A percentile compares a stretch with the other conserved stretches of the same genome.
Conservation (phyloP, 257 asterid species). For the Salvia hispanica region DNA sequence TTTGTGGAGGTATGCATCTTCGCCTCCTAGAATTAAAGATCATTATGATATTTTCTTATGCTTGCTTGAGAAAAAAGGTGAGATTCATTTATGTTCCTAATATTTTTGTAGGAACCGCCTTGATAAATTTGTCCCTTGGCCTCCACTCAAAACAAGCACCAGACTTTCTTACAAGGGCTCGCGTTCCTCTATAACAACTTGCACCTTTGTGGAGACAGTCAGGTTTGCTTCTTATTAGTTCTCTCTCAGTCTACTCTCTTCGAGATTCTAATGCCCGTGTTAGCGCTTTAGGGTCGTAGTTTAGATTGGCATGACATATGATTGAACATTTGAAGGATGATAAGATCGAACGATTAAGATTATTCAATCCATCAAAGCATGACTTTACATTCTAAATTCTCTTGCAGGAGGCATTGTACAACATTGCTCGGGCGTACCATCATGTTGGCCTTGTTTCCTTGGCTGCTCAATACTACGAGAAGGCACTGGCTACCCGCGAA, state of each 20-base stretch:
- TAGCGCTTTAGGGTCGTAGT: not conserved
- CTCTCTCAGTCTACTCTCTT: not conserved
- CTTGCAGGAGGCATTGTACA: constrained; percentile 66
- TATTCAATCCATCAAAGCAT: too few species aligned
- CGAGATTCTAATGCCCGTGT: not conserved
- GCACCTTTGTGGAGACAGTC: constrained; percentile 57
- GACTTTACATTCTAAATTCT: not conserved
- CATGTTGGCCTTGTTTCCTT: constrained; percentile 72
- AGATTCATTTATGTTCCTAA: not conserved
- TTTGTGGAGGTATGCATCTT: constrained; percentile 60
- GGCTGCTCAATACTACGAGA: constrained; percentile 67
- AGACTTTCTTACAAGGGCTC: constrained; percentile 71
- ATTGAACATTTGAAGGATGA: too few species aligned
- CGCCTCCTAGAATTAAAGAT: constrained; percentile 7
- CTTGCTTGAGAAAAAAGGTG: not conserved
- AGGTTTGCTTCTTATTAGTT: constrained; percentile 45
- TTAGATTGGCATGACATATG: too few species aligned
- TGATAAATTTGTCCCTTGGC: constrained; percentile 80
- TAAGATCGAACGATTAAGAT: too few species aligned
- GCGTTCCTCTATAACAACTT: constrained; percentile 67
- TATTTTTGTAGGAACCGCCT: constrained; percentile 59
- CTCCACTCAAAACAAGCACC: constrained; percentile 81
- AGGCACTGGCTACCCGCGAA: constrained; percentile 54
- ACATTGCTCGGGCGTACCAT: constrained; percentile 81
- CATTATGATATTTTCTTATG: not conserved